Conservation (phyloP, 352 stramenopile genomes). For the Pythium utonaiense region DNA sequence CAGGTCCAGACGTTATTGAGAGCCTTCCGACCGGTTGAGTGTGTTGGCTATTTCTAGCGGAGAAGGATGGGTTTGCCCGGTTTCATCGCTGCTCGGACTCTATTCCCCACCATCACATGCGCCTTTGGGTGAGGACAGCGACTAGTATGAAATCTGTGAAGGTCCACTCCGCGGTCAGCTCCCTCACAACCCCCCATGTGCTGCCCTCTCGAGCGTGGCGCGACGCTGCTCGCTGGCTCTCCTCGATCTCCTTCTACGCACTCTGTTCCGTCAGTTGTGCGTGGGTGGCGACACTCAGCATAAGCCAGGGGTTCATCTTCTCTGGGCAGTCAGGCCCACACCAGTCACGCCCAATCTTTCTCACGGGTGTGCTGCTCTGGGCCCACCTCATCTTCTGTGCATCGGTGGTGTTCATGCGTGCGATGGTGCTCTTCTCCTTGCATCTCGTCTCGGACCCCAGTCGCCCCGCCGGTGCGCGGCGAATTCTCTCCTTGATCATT, state of each 20-base stretch:
- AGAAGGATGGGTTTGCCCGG: no score
- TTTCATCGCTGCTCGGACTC: no score
- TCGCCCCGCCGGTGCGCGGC: neutral
- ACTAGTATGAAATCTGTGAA: no score
- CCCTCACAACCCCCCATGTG: no score
- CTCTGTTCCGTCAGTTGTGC: neutral
- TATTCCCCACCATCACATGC: no score
- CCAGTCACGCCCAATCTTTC: conserved; percentile 2
- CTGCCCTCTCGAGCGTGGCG: neutral
- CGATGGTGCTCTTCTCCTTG: conserved; percentile 2
- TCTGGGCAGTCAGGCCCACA: neutral
- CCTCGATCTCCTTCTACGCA: neutral
- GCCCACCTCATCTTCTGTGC: conserved; percentile 9
- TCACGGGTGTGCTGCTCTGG: conserved; percentile 7
- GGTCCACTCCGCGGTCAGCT: neutral
- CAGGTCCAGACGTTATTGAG: no score
- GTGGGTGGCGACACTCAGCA: neutral
- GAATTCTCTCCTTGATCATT: neutral
- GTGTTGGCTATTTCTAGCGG: no score
- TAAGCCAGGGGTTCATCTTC: conserved; percentile 20
- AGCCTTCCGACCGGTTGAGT: no score
- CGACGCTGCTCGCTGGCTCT: neutral
- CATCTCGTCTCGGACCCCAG: neutral
- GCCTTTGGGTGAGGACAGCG: no score
- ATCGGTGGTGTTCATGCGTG: neutral